Evolutionary conservation across 208 protist genomes (phyloP).

Genomic region (Naegleria fowleri): DNA sequence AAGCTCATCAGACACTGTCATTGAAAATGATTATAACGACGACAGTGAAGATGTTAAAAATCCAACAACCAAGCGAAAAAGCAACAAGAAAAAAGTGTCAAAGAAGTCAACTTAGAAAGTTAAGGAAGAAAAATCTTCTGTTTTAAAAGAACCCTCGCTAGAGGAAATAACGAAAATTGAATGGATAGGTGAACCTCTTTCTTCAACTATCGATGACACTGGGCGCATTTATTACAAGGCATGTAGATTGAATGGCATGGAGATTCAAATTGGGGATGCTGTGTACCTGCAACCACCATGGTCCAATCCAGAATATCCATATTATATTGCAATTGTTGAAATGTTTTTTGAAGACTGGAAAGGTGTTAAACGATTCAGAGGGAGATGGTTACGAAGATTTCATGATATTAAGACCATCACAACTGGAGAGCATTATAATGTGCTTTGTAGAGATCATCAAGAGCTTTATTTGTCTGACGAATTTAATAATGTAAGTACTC

Average conservation of each 20-base stretch:
- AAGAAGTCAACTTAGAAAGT: background rate
- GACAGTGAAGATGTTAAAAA: background rate
- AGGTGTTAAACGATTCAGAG: background rate
- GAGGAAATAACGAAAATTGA: background rate
- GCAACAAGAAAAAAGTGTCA: background rate
- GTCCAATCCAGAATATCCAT: background rate
- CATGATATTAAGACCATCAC: background rate
- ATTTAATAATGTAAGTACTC: background rate
- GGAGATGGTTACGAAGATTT: background rate
- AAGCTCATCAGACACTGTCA: background rate
- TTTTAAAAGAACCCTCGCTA: background rate
- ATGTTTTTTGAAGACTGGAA: constrained; percentile 7
- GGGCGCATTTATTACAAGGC: background rate
- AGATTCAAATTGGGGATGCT: background rate
- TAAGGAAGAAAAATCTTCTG: background rate
- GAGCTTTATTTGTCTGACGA: background rate
- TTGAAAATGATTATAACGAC: background rate
- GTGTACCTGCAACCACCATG: background rate
- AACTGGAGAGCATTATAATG: background rate
- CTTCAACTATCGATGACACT: background rate
- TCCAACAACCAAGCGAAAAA: background rate
- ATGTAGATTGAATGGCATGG: background rate
- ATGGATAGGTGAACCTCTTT: background rate
- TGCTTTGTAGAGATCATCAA: background rate
- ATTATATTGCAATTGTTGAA: background rate